Evolutionary conservation across 306 rosid genomes (phyloP), one percentile per base, ranked within the genome.

Genomic region (Castanea sativa): DNA sequence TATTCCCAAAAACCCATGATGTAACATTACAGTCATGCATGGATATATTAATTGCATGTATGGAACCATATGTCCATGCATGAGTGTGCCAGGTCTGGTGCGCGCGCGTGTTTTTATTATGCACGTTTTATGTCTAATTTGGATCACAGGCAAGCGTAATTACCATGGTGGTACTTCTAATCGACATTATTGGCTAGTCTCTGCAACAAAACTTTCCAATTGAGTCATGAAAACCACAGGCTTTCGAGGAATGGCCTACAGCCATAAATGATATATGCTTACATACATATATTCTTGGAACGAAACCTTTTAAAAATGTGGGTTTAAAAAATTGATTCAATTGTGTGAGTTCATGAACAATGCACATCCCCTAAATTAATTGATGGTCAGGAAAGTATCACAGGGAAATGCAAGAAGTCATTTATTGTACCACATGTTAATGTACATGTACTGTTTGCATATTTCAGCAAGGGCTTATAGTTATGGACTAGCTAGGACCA

Each of bases 1-100:
- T 73, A 71, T 83, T 78, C 69, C 84, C 73, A 33, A 57, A 52
- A 81, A 61, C 67, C 73, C 67, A 76, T 81, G 73, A 76, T 70
- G 59, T 69, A 81, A 51, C 73, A 18, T 59, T 59, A 60, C 60
- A 10, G 15, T 60, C 52, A 25, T 64, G 70, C 41, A 64, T 64
- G 70, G 41, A 64, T 64, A 20, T 30, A 5, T 14, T 30, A 27
- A 27, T 12, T 64, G 30, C 14, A 20, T 21, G 30, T 27, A 20
- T 21, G 11, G 11, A 21, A n/a, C 65, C 27, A 20, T 19, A 58
- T 10, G 32, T 9, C 14, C 14, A n/a, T 21, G 32, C 65, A 59
- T 59, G 27, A 59, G 30, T 49, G 53, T 49, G 53, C 53, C 53
- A 49, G 2, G 53, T 49, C 53, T 49, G 53, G 53, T 12, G 53